phyloP scores from a whole-genome alignment of 345 rosid species.

The Hypericum perforatum region DNA sequence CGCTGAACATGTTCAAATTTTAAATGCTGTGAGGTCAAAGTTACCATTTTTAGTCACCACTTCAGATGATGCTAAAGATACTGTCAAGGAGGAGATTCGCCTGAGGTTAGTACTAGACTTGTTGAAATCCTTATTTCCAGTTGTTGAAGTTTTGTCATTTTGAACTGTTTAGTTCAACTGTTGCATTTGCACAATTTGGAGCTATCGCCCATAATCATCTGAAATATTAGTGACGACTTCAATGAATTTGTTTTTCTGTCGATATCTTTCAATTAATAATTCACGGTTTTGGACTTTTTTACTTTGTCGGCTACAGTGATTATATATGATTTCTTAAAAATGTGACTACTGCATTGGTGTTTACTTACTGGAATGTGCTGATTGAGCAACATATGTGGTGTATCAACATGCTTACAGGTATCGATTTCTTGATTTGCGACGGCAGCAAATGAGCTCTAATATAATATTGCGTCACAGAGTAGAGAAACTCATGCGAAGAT shows the following conservation, averaged over 20 bases:
- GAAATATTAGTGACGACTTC: too few species aligned
- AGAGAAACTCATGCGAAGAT: conserved; percentile 75
- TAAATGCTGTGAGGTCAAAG: conserved; percentile 75
- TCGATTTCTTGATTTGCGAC: conserved; percentile 89
- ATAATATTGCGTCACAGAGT: conserved; percentile 77
- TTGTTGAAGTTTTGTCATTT: background rate
- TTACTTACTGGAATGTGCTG: background rate
- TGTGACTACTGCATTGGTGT: too few species aligned
- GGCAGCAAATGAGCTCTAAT: conserved; percentile 73
- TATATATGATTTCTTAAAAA: too few species aligned
- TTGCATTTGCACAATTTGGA: too few species aligned
- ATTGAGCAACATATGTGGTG: background rate
- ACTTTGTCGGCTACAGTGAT: too few species aligned
- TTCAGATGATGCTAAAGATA: conserved; percentile 67
- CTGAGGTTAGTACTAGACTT: conserved; percentile 54
- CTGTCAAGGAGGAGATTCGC: conserved; percentile 73
- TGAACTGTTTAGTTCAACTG: background rate
- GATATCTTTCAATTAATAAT: too few species aligned
- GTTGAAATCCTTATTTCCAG: background rate
- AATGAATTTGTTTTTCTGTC: too few species aligned
- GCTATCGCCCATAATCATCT: too few species aligned
- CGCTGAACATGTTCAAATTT: conserved; percentile 72
- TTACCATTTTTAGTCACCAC: conserved; percentile 82
- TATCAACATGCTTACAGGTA: conserved; percentile 32
- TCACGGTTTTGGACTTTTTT: too few species aligned